Evolutionary conservation across 2,329 filamentous ascomycete species (phyloP).

Genomic region (Ophiocordyceps camponoti-floridani): DNA sequence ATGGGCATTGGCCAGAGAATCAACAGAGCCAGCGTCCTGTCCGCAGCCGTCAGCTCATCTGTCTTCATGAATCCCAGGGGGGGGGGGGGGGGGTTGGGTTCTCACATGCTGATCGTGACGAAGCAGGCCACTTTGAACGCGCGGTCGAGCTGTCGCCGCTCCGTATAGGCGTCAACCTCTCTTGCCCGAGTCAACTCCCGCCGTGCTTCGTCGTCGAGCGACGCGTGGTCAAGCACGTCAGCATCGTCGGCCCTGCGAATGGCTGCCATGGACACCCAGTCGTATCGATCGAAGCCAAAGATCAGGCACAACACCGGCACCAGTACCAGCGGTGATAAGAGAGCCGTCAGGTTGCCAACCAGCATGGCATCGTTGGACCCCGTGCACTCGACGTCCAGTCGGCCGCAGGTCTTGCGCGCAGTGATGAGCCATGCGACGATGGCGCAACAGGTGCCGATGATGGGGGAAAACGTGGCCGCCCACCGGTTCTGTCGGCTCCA

Average conservation of each 20-base stretch:
- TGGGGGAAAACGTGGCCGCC: conserved; percentile 49
- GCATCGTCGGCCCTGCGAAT: conserved; percentile 64
- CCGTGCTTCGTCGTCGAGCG: conserved; percentile 5
- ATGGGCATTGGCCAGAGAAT: conserved; percentile 87
- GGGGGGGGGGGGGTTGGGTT: background rate
- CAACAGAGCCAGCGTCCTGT: conserved; percentile 46
- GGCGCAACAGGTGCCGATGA: conserved; percentile 47
- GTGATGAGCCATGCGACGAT: conserved; percentile 64
- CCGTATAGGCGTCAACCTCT: conserved; percentile 19
- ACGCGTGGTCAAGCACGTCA: conserved; percentile 26
- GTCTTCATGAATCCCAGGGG: background rate
- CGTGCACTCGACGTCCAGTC: conserved; percentile 53
- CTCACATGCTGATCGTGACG: conserved; percentile 14
- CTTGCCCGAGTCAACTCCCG: conserved; percentile 2
- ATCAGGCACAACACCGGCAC: conserved; percentile 57
- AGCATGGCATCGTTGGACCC: conserved; percentile 78
- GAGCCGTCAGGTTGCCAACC: conserved; percentile 67
- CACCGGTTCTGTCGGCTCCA: conserved; percentile 66
- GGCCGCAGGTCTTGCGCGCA: conserved; percentile 48
- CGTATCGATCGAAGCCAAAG: conserved; percentile 48
- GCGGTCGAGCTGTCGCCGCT: conserved; percentile 30
- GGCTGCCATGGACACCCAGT: conserved; percentile 67
- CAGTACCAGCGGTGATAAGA: conserved; percentile 60
- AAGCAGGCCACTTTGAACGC: conserved; percentile 29
- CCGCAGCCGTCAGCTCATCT: background rate